Base-by-base conservation (phyloP, 1,139 yeast species). In the Yamadazyma diospyri region DNA sequence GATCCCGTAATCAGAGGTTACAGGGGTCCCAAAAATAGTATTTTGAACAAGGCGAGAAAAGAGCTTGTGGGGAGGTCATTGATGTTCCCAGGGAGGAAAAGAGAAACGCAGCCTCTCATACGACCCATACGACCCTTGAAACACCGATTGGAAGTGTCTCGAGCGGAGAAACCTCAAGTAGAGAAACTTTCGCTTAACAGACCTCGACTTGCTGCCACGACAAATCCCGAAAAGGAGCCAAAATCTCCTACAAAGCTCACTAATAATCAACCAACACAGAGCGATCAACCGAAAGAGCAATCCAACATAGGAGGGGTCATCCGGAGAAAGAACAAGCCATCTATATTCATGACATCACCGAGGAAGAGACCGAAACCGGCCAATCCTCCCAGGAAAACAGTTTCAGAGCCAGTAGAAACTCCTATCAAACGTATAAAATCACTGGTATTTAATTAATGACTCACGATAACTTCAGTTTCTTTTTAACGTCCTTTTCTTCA, bases 1-100 rank as follows among this genome's bases (percentile, higher is more conserved):
- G 74, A 68, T 36, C 74, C 75, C 1, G 53, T 66, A 5, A 61
- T 63, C 1, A 49, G 58, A 23, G 45, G 62, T 25, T 48, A 54
- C 19, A 34, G 32, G 36, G 49, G 36, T 15, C 43, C 34, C 23
- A 23, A 46, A 42, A 38, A 52, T 42, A 39, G 71, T 5, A 67
- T 68, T 14, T 42, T 68, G 36, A 59, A 56, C 30, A 59, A 54
- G 37, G 73, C 68, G 10, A 49, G 54, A 34, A 47, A 52, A 31
- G 72, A 68, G 18, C 37, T 61, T 11, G 60, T 54, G 41, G 48
- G 45, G 27, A 42, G 73, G 24, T 50, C 59, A 16, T 43, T 59
- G 29, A 62, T 65, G 59, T 66, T 65, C 43, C 53, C 57, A 2
- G 42, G 25, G 26, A 18, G 32, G 19, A 33, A 25, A 23, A 53